Evolutionary conservation across 148 eudicot species (phyloP).

Genomic region (Rhododendron ovatum): DNA sequence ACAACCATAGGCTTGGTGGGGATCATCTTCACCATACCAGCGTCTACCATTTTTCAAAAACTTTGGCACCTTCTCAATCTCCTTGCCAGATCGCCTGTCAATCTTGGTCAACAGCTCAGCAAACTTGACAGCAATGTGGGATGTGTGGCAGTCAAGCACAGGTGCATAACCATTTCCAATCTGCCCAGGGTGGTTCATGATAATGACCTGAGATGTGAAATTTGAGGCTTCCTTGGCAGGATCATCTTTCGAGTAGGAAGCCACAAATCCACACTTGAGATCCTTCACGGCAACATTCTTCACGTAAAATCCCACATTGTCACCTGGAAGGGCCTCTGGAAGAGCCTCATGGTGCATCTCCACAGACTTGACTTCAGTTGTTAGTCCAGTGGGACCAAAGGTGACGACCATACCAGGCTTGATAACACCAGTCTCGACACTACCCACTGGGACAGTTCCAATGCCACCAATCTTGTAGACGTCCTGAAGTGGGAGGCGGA

Average conservation of each 20-base stretch:
- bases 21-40: slow-evolving; percentile 19
- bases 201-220: slow-evolving; percentile 23
- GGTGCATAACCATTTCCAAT: slow-evolving; percentile 26
- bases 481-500: slow-evolving; percentile 28
- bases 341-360: slow-evolving; percentile 29
- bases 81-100: slow-evolving; percentile 30
- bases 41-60: slow-evolving; percentile 26
- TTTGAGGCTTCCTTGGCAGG: slow-evolving; percentile 23
- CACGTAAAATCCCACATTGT: slow-evolving; percentile 24
- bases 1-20: slow-evolving; percentile 30
- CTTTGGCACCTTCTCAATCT: slow-evolving; percentile 29
- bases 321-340: slow-evolving; percentile 18
- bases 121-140: slow-evolving; percentile 23
- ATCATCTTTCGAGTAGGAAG: slow-evolving; percentile 24
- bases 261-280: slow-evolving; percentile 23
- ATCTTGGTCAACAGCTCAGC: slow-evolving; percentile 22
- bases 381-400: slow-evolving; percentile 23
- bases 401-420: slow-evolving; percentile 29
- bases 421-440: slow-evolving; percentile 24
- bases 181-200: slow-evolving; percentile 30
- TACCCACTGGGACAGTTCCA: slow-evolving; percentile 29
- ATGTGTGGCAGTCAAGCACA: slow-evolving; percentile 28
- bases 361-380: slow-evolving; percentile 30
- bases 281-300: slow-evolving; percentile 30
- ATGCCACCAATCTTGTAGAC: slow-evolving; percentile 32